These are phyloP conservation scores for Mycena belliarum DNA, from an alignment of 768 basidiomycete species.

Conservation along the genomic window DNA sequence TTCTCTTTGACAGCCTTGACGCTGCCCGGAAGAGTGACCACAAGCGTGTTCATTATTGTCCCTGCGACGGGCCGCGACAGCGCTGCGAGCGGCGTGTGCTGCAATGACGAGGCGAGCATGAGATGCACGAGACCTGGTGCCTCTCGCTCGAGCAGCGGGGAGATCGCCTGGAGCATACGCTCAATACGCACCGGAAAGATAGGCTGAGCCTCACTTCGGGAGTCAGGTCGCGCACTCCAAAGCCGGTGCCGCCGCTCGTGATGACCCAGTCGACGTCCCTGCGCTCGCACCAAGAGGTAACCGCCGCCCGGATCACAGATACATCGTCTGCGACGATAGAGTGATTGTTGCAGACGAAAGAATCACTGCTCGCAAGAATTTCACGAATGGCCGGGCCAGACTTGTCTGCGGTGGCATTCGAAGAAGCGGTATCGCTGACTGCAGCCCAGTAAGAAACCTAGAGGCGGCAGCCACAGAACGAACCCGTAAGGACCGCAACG, in stretches of 20 bases:
- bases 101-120: constrained; percentile 65
- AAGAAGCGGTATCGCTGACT: constrained; percentile 76
- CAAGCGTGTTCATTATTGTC: constrained; percentile 60
- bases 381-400: constrained; percentile 66
- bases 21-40: constrained; percentile 84
- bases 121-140: constrained; percentile 77
- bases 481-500: constrained; percentile 27
- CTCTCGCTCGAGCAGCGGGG: constrained; percentile 63
- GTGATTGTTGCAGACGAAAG: constrained; percentile 38
- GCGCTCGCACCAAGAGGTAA: constrained; percentile 47
- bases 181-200: neutral
- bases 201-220: constrained; percentile 63
- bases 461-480: neutral
- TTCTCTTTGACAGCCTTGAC: constrained; percentile 85
- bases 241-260: constrained; percentile 88
- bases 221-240: constrained; percentile 76
- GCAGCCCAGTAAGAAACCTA: neutral
- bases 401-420: constrained; percentile 50
- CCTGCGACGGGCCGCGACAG: constrained; percentile 85
- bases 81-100: constrained; percentile 77
- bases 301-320: constrained; percentile 44
- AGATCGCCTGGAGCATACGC: constrained; percentile 50
- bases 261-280: constrained; percentile 70
- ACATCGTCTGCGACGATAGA: constrained; percentile 70
- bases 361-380: constrained; percentile 38